These are phyloP conservation scores for Pleurotus salmoneostramineus DNA, from an alignment of 768 basidiomycete genomes.

Conservation along the genomic window DNA sequence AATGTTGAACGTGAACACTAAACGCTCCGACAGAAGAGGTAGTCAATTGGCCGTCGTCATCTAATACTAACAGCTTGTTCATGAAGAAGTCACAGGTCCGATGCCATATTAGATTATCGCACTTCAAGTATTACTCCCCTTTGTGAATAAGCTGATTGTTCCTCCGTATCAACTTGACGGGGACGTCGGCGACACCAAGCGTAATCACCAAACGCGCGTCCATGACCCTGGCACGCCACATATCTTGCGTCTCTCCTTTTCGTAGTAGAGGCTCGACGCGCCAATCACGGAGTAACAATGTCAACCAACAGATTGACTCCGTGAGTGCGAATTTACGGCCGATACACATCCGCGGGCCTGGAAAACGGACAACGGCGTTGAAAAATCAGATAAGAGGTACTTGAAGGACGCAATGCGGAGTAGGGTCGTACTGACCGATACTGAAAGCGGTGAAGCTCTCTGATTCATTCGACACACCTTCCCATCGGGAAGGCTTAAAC, in stretches of 20 bases:
- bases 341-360: conserved; percentile 49
- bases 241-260: conserved; percentile 31
- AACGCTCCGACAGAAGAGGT: too few species aligned
- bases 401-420: conserved; percentile 4
- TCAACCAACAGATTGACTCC: conserved; percentile 50
- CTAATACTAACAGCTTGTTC: too few species aligned
- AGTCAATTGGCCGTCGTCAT: too few species aligned
- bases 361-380: not conserved
- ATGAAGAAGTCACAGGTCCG: too few species aligned
- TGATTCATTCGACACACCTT: conserved; percentile 34
- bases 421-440: too few species aligned
- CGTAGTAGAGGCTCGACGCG: conserved; percentile 40
- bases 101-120: too few species aligned
- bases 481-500: conserved; percentile 50
- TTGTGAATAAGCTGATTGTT: not conserved
- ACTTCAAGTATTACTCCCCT: too few species aligned
- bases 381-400: not conserved
- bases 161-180: conserved; percentile 13
- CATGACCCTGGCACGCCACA: conserved; percentile 33
- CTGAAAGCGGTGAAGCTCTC: conserved; percentile 46
- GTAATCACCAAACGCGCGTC: conserved; percentile 31
- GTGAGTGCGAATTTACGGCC: conserved; percentile 53
- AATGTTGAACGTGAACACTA: too few species aligned
- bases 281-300: conserved; percentile 49
- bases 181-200: conserved; percentile 16